Base-by-base conservation (phyloP, 2,329 filamentous ascomycete genomes). In the Rutstroemia sp. region DNA sequence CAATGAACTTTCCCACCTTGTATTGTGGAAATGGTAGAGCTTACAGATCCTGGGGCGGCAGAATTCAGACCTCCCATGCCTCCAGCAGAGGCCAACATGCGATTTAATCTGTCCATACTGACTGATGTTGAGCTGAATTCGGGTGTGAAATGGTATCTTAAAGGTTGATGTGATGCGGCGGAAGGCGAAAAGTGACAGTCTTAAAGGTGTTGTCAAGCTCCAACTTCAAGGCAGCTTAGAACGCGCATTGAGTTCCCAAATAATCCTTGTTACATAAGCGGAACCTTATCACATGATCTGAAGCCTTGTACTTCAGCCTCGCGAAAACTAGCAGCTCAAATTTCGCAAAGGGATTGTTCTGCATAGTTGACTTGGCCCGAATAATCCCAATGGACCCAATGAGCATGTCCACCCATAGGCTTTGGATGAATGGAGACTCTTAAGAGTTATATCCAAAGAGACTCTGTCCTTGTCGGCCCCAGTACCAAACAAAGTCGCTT, bases 21-120 rank as follows among this genome's bases (percentile, higher is more conserved):
- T 38, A 44, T 42, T n/a, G 37, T 19, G 19, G 34, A 58, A 49
- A 54, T 38, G 6, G 46, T 14, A 52, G 65, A 61, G 61, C 81
- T 72, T 78, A 87, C 84, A 67, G 82, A 77, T 69, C 81, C 82
- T 42, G 82, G 80, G 60, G 78, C 74, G 64, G 78, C 74, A 62
- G 80, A 81, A 61, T 65, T 69, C 49, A 87, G 76, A 66, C 71
- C 67, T 61, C 81, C 80, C 78, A 89, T 86, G 66, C 85, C 84
- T 66, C 83, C 81, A 67, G 88, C 88, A 63, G 82, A 82, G 62
- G 87, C 86, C 66, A 96, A 81, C 84, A 96, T 87, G 72, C 88
- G 85, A 75, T 89, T 91, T 73, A 96, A 85, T 71, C 92, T 86
- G 71, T 97, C 92, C 92, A 96, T 97, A 37, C 61, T 63, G 59